These are phyloP conservation scores for Fagus sylvatica DNA, from an alignment of 306 rosid genomes.

Conservation along the genomic window DNA sequence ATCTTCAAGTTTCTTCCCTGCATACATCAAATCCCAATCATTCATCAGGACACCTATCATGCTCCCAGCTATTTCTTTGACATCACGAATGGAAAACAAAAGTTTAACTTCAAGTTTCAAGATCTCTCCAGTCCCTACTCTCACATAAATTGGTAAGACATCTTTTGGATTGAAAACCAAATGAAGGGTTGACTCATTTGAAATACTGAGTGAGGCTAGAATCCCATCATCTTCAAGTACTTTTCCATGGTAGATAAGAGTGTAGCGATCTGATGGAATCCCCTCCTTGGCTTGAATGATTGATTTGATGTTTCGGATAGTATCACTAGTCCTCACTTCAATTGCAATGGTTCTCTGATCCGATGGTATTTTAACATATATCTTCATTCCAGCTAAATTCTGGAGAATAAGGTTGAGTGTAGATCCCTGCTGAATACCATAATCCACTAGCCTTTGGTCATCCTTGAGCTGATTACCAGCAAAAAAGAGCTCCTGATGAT, in stretches of 20 bases:
- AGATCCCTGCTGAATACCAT: conserved; percentile 8
- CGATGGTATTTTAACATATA: conserved; percentile 24
- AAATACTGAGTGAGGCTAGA: conserved; percentile 7
- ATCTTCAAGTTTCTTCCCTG: conserved; percentile 21
- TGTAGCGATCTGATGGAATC: not conserved
- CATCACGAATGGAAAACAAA: conserved; percentile 21
- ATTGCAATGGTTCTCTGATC: conserved; percentile 7
- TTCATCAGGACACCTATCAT: not conserved
- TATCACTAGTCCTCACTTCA: conserved; percentile 20
- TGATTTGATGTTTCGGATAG: conserved; percentile 21
- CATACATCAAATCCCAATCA: conserved; percentile 4
- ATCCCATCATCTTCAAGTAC: conserved; percentile 29
- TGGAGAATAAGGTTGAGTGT: conserved; percentile 13
- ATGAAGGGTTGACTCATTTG: conserved; percentile 14
- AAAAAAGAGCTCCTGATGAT: conserved; percentile 11
- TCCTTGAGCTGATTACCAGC: conserved; percentile 4
- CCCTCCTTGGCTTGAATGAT: conserved; percentile 8
- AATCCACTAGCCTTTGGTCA: conserved; percentile 5
- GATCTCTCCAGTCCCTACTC: conserved; percentile 7
- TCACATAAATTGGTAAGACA: conserved; percentile 7
- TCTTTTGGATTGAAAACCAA: conserved; percentile 22
- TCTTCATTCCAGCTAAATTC: not conserved
- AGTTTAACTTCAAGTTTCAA: not conserved
- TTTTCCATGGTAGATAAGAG: conserved; percentile 24
- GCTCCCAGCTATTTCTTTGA: conserved; percentile 27